phyloP scores from a whole-genome alignment of 805 yeast genomes.

The Torulaspora delbrueckii region DNA sequence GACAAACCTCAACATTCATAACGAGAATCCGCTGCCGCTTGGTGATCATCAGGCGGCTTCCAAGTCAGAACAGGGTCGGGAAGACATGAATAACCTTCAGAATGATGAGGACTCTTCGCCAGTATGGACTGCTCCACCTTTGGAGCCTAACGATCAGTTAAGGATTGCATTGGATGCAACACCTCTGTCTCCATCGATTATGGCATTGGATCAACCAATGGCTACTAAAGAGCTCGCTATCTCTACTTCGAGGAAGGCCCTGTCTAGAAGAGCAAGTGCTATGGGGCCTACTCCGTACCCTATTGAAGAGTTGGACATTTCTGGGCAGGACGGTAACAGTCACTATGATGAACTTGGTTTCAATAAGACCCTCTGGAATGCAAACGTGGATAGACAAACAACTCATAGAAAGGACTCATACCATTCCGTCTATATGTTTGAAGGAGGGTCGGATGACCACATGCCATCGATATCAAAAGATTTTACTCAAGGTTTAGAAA shows the following conservation, averaged over 20 bases:
- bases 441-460: constrained; percentile 24
- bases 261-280: neutral
- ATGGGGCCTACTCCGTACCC: constrained; percentile 1
- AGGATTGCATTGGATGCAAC: constrained; percentile 27
- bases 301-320: neutral
- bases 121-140: constrained; percentile 39
- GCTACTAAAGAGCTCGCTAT: constrained; percentile 10
- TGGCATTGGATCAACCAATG: constrained; percentile 9
- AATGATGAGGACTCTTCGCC: constrained; percentile 27
- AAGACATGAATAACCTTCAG: constrained; percentile 15
- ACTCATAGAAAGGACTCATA: constrained; percentile 39
- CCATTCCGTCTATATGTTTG: constrained; percentile 39
- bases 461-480: constrained; percentile 17
- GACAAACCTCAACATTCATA: constrained; percentile 5
- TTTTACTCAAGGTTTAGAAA: constrained; percentile 24
- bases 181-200: constrained; percentile 3
- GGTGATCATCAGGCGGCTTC: neutral
- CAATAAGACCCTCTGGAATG: constrained; percentile 7
- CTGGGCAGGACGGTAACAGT: neutral
- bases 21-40: constrained; percentile 1
- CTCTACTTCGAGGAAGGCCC: neutral
- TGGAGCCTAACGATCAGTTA: constrained; percentile 39
- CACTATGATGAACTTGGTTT: neutral
- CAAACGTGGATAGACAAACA: constrained; percentile 14
- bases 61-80: neutral